A percentile compares a stretch with the other conserved stretches of the same genome.
phyloP scores from a whole-genome alignment of 225 moss, liverwort and hornwort genomes.

The Rhytidiadelphus loreus region DNA sequence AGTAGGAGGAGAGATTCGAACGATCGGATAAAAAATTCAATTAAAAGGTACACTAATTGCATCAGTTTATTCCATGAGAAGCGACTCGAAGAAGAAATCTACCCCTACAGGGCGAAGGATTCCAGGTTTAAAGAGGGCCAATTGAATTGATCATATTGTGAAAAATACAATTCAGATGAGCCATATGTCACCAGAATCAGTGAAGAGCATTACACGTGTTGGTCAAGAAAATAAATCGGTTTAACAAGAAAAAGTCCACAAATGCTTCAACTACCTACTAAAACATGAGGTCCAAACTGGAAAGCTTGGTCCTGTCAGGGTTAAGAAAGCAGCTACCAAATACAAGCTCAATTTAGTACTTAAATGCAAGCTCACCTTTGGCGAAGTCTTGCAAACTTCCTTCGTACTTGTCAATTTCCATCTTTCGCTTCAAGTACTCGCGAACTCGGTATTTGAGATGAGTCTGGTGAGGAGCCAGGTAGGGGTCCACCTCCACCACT shows the following conservation, averaged over 20 bases:
- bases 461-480: slow-evolving; percentile 53
- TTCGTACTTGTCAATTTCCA: slow-evolving; percentile 65
- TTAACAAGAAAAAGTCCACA: not conserved
- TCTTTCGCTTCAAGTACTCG: slow-evolving; percentile 51
- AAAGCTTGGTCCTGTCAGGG: not conserved
- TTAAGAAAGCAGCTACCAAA: not conserved
- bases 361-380: slow-evolving; percentile 28
- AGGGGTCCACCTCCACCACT: slow-evolving; percentile 75
- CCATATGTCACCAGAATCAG: not conserved
- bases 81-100: not conserved
- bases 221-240: not conserved
- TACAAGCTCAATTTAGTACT: not conserved
- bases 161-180: not conserved
- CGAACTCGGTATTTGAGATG: slow-evolving; percentile 65
- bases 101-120: not conserved
- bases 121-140: not conserved
- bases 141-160: not conserved
- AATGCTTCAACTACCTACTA: not conserved
- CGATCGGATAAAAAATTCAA: not conserved
- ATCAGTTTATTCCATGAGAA: not conserved
- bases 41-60: not conserved
- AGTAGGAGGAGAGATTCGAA: not conserved
- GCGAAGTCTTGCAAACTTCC: slow-evolving; percentile 77
- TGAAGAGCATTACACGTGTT: not conserved
- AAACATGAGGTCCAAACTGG: too few species aligned